These are phyloP conservation scores for Nothomitra cinnamomea DNA, from an alignment of 2,329 filamentous ascomycete genomes.

Conservation along the genomic window DNA sequence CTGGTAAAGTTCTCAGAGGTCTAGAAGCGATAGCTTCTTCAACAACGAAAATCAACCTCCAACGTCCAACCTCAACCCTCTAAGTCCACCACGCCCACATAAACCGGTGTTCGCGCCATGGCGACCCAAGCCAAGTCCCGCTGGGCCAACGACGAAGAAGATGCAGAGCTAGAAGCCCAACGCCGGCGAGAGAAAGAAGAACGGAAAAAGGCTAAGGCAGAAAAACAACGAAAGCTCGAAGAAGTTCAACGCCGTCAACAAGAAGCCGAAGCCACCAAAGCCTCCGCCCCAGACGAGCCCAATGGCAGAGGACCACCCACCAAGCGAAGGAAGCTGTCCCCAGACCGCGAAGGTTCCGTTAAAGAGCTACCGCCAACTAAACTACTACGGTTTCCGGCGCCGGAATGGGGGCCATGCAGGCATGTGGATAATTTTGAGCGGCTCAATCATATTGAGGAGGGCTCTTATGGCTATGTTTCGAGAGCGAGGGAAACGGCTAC, in stretches of 20 bases:
- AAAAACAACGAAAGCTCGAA: conserved; percentile 57
- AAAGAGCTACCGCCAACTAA: conserved; percentile 24
- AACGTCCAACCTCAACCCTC: too few species aligned
- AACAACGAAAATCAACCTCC: too few species aligned
- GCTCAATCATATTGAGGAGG: conserved; percentile 94
- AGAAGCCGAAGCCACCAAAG: not conserved
- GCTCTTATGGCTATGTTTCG: conserved; percentile 88
- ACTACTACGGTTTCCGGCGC: conserved; percentile 54
- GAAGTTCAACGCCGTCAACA: conserved; percentile 21
- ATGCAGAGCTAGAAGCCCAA: conserved; percentile 54
- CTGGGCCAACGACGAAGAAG: conserved; percentile 76
- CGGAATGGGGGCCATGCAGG: conserved; percentile 52
- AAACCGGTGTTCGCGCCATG: not conserved
- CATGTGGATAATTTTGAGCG: conserved; percentile 81
- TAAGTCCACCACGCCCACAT: not conserved
- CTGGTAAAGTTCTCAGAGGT: too few species aligned
- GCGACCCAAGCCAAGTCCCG: conserved; percentile 40
- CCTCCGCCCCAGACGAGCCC: not conserved
- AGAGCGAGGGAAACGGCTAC: conserved; percentile 59
- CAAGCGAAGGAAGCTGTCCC: conserved; percentile 44
- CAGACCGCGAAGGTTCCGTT: conserved; percentile 21
- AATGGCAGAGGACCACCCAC: conserved; percentile 26
- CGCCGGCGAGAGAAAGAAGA: conserved; percentile 73
- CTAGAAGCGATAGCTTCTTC: too few species aligned
- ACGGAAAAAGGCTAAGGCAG: conserved; percentile 68